Conservation (phyloP, 352 stramenopile genomes). For the Pythium apleroticum region DNA sequence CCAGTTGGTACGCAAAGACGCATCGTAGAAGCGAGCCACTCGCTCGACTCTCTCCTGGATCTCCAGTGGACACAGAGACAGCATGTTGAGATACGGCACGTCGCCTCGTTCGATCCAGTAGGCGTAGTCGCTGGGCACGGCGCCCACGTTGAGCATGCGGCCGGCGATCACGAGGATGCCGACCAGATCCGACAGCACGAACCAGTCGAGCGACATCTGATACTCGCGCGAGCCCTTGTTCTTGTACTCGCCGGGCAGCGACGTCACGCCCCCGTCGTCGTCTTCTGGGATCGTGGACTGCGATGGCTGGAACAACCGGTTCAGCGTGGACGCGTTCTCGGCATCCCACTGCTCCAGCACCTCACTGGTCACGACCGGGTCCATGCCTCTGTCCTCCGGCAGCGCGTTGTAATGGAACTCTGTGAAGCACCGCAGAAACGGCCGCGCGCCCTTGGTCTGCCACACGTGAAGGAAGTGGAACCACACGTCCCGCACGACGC, state of each 20-base stretch:
- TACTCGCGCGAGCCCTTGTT: not conserved
- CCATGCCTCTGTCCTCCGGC: constrained; percentile 42
- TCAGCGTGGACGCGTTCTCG: constrained; percentile 31
- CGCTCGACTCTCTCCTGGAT: constrained; percentile 48
- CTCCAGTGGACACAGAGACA: constrained; percentile 46
- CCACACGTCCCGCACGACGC: constrained; percentile 61
- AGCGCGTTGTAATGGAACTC: constrained; percentile 50
- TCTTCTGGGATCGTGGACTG: constrained; percentile 13
- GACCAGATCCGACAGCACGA: constrained; percentile 59
- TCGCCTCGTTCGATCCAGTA: constrained; percentile 60
- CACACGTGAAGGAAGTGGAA: constrained; percentile 67
- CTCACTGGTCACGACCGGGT: constrained; percentile 52
- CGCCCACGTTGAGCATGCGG: constrained; percentile 59
- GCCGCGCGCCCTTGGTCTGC: constrained; percentile 52
- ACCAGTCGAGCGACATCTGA: constrained; percentile 35
- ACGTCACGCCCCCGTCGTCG: constrained; percentile 4
- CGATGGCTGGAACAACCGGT: constrained; percentile 18
- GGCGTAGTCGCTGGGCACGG: constrained; percentile 61
- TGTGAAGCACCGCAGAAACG: constrained; percentile 70
- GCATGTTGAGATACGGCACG: constrained; percentile 65
- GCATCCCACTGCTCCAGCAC: constrained; percentile 75
- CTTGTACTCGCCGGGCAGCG: constrained; percentile 5
- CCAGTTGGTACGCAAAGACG: constrained; percentile 37
- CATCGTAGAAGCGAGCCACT: constrained; percentile 63
- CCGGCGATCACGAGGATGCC: constrained; percentile 62